phyloP scores from a whole-genome alignment of 1,139 yeast genomes.

The Keqinozyma sinolaborantium region DNA sequence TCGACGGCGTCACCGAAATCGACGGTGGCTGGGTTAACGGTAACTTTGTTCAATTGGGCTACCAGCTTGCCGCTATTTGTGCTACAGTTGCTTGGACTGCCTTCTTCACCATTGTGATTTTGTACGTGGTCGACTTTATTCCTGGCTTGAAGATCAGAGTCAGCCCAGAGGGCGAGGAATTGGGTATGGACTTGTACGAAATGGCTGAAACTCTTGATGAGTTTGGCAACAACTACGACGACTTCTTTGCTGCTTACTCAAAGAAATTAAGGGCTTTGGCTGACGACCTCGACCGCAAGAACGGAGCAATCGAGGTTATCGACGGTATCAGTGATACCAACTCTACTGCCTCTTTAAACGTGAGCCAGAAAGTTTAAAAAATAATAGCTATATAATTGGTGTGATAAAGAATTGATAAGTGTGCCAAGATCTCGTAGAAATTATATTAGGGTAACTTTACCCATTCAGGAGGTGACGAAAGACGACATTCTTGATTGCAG shows the following conservation, averaged over 20 bases:
- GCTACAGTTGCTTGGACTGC: conserved; percentile 81
- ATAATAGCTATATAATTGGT: too few species aligned
- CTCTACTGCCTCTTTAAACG: conserved; percentile 11
- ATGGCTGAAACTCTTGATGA: conserved; percentile 29
- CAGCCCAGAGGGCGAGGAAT: conserved; percentile 77
- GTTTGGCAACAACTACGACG: conserved; percentile 22
- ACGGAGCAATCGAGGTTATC: conserved; percentile 14
- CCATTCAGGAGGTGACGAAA: too few species aligned
- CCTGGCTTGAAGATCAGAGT: conserved; percentile 84
- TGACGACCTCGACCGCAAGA: conserved; percentile 10
- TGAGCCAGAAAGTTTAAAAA: conserved; percentile 5
- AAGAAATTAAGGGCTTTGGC: conserved; percentile 14
- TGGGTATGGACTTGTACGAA: conserved; percentile 47
- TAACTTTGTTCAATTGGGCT: conserved; percentile 84
- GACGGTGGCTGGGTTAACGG: conserved; percentile 94
- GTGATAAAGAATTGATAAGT: too few species aligned
- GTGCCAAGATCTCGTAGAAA: too few species aligned
- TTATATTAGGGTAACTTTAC: too few species aligned
- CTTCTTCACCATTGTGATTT: conserved; percentile 65
- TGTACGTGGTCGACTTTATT: conserved; percentile 69
- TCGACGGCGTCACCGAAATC: conserved; percentile 60
- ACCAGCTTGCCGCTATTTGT: conserved; percentile 82
- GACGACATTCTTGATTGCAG: too few species aligned
- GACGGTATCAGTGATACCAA: conserved; percentile 14
- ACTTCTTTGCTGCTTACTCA: conserved; percentile 16